These are phyloP conservation scores for Thraustotheca clavata DNA, from an alignment of 352 stramenopile genomes.

Conservation along the genomic window DNA sequence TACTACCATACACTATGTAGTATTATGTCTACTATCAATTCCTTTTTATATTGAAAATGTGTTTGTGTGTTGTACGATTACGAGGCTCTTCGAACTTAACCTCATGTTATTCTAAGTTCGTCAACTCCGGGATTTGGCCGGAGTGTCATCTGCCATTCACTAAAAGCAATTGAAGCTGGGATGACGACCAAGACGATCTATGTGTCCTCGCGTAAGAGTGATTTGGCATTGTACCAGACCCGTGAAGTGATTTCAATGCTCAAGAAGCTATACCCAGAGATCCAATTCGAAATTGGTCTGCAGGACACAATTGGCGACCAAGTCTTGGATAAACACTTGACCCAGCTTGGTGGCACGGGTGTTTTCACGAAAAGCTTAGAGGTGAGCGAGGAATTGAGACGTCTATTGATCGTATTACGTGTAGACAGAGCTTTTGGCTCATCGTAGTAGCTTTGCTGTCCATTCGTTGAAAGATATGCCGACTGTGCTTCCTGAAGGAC, in stretches of 20 bases:
- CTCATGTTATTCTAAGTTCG: no score
- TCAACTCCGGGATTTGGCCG: no score
- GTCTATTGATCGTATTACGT: background rate
- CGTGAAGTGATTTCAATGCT: slow-evolving; percentile 78
- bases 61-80: no score
- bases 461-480: slow-evolving; percentile 89
- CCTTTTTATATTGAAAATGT: no score
- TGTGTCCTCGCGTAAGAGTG: slow-evolving; percentile 81
- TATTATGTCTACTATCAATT: no score
- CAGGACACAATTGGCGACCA: slow-evolving; percentile 79
- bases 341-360: slow-evolving; percentile 60
- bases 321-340: slow-evolving; percentile 65
- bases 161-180: no score
- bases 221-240: slow-evolving; percentile 83
- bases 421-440: slow-evolving; percentile 52
- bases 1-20: no score
- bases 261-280: slow-evolving; percentile 41
- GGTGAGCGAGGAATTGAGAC: slow-evolving; percentile 22
- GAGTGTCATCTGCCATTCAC: no score
- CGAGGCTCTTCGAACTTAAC: no score
- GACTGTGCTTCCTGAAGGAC: slow-evolving; percentile 60
- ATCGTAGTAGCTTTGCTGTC: slow-evolving; percentile 68
- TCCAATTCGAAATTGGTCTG: slow-evolving; percentile 69
- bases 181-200: slow-evolving; percentile 49
- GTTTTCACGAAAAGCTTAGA: slow-evolving; percentile 88